Evolutionary conservation across 805 yeast species (phyloP), one percentile per base, ranked within the genome.

Genomic region (Spathaspora arborariae): DNA sequence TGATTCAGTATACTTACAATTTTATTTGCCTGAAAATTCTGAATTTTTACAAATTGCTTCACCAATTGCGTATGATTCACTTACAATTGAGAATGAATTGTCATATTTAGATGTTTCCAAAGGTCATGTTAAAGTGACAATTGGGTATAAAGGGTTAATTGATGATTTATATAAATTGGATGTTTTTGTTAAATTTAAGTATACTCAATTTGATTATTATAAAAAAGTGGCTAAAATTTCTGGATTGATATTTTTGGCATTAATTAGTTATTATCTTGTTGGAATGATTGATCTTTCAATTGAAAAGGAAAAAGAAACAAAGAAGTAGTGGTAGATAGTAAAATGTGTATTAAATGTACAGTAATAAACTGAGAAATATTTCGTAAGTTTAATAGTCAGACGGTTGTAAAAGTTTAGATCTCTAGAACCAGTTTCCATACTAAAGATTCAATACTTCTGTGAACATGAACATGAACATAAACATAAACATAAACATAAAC

Each of bases 21-120:
- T 92, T 52, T 83, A 81, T 57, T 77, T 94, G 53, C 99, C 99
- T 10, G 97, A 94, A 67, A 92, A 91, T 42, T 85, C 98, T 5
- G 72, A 74, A 53, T 68, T 76, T 44, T 52, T 78, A 40, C 80
- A 74, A 48, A 74, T 85, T 37, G 68, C 78, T 16, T 74, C 85
- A 15, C 86, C 94, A 16, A 62, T 84, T 39, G 62, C 64, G 2
- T 67, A 68, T 50, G 61, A 63, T 20, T 58, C 62, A 3, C 41
- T 69, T 22, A 43, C 41, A 1, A 59, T 69, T 16, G 62, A 61
- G n/a, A 52, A 60, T 44, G 76, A 76, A 57, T 64, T 70, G 45
- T 82, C 87, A 3, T 86, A 78, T 64, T 79, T 92, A 53, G 99
- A 92, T 63, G 73, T 84, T 53, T 68, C 80, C 20, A 67, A 74